phyloP scores from a whole-genome alignment of 2,329 filamentous ascomycete species.

The Penicillium sumatraense region DNA sequence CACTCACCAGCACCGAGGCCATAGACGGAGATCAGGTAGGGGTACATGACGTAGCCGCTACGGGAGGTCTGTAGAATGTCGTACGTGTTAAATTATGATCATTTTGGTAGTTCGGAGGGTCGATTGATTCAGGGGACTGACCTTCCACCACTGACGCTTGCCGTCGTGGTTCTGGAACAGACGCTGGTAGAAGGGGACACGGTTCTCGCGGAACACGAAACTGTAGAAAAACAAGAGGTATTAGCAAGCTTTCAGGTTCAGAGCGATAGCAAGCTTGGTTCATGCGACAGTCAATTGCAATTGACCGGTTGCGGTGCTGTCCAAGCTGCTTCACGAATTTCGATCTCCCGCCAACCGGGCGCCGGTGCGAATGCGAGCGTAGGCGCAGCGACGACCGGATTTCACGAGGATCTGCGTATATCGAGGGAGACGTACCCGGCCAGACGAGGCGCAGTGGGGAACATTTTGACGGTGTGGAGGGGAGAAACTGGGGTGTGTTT shows the following conservation, averaged over 20 bases:
- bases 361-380: background rate
- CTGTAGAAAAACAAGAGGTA: slow-evolving; percentile 30
- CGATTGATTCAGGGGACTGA: slow-evolving; percentile 47
- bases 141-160: slow-evolving; percentile 70
- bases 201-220: slow-evolving; percentile 67
- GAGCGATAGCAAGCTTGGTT: background rate
- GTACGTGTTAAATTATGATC: slow-evolving; percentile 19
- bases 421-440: slow-evolving; percentile 43
- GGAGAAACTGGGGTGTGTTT: slow-evolving; percentile 23
- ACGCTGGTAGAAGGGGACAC: slow-evolving; percentile 69
- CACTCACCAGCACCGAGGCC: slow-evolving; percentile 54
- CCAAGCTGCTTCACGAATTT: slow-evolving; percentile 18
- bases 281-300: slow-evolving; percentile 9
- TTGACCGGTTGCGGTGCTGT: slow-evolving; percentile 22
- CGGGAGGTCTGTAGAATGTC: slow-evolving; percentile 52
- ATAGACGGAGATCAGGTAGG: slow-evolving; percentile 61
- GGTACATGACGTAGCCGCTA: slow-evolving; percentile 63
- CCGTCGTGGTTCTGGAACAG: slow-evolving; percentile 70
- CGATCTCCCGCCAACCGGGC: slow-evolving; percentile 19
- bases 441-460: slow-evolving; percentile 48
- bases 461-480: slow-evolving; percentile 42
- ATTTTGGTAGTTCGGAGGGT: background rate
- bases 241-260: slow-evolving; percentile 23
- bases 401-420: slow-evolving; percentile 2
- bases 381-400: slow-evolving; percentile 5